These are phyloP conservation scores for Violaceomyces palustris DNA, from an alignment of 1,284 basidiomycete species.

Conservation along the genomic window DNA sequence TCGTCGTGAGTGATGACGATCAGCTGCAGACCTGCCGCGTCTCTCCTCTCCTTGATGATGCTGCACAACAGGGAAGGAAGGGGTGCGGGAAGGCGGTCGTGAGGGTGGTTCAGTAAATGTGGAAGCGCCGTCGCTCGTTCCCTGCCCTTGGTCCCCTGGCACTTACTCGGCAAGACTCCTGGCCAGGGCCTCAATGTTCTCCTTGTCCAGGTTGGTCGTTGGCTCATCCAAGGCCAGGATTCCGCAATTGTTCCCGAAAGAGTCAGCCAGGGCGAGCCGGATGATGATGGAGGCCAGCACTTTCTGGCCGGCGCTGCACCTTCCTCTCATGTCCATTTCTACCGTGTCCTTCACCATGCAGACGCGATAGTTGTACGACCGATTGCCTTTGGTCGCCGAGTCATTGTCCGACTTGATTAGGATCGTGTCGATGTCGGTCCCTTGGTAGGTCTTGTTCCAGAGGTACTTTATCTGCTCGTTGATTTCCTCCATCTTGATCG, in stretches of 20 bases:
- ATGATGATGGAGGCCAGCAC: conserved; percentile 99
- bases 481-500: conserved; percentile 99
- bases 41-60: conserved; percentile 48
- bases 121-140: no score
- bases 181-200: conserved; percentile 93
- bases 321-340: conserved; percentile 98
- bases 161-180: conserved; percentile 84
- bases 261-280: conserved; percentile 92
- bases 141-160: no score
- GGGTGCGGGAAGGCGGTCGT: no score
- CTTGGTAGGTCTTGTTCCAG: conserved; percentile 99
- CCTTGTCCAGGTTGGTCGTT: conserved; percentile 91
- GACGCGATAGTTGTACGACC: conserved; percentile 95
- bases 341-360: conserved; percentile 96
- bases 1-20: conserved; percentile 69
- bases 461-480: conserved; percentile 72
- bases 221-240: conserved; percentile 97
- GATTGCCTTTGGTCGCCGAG: conserved; percentile 58
- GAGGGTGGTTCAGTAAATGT: no score
- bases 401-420: conserved; percentile 91
- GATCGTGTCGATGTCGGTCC: conserved; percentile 97
- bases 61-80: no score
- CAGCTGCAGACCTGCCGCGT: conserved; percentile 87
- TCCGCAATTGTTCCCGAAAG: conserved; percentile 94
- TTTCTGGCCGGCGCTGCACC: conserved; percentile 97